Conservation (phyloP, 768 basidiomycete genomes). For the Pholiota molesta region DNA sequence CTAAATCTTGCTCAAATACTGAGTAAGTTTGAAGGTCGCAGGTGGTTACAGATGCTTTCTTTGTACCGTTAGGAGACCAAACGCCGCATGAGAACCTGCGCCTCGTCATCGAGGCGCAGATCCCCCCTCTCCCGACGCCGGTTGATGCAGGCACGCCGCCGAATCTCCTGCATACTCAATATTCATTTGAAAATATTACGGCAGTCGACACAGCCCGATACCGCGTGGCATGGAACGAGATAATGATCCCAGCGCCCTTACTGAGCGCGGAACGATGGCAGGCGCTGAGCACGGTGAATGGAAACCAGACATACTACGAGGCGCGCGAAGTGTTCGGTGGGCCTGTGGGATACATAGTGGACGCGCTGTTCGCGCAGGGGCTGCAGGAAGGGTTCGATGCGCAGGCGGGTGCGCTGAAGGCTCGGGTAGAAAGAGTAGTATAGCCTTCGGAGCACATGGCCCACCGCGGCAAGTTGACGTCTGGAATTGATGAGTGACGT, state of each 20-base stretch:
- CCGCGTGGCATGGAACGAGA: slow-evolving; percentile 31
- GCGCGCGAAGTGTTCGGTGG: slow-evolving; percentile 30
- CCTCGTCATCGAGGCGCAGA: slow-evolving; percentile 31
- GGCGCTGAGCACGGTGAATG: slow-evolving; percentile 26
- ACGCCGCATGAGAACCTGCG: slow-evolving; percentile 24
- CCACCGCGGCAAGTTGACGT: slow-evolving; percentile 6
- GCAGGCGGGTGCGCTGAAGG: slow-evolving; percentile 26
- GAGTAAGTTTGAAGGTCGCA: slow-evolving; percentile 22
- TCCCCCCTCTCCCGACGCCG: slow-evolving; percentile 33
- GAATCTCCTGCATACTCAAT: slow-evolving; percentile 28
- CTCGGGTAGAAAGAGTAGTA: slow-evolving; percentile 16
- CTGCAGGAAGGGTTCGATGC: slow-evolving; percentile 29
- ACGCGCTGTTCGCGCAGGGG: slow-evolving; percentile 22
- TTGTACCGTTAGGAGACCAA: slow-evolving; percentile 27
- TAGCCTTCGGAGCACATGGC: slow-evolving; percentile 5
- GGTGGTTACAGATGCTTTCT: slow-evolving; percentile 27
- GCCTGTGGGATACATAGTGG: slow-evolving; percentile 25
- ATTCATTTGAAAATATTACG: slow-evolving; percentile 35
- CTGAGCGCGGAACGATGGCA: slow-evolving; percentile 33
- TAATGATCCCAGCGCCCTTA: slow-evolving; percentile 27
- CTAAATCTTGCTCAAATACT: background rate
- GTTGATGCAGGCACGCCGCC: slow-evolving; percentile 29
- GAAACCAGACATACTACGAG: slow-evolving; percentile 33
- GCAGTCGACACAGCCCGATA: slow-evolving; percentile 25
- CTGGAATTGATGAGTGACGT: background rate